phyloP scores from a whole-genome alignment of 2,329 filamentous ascomycete genomes.

The Alternaria longipes region DNA sequence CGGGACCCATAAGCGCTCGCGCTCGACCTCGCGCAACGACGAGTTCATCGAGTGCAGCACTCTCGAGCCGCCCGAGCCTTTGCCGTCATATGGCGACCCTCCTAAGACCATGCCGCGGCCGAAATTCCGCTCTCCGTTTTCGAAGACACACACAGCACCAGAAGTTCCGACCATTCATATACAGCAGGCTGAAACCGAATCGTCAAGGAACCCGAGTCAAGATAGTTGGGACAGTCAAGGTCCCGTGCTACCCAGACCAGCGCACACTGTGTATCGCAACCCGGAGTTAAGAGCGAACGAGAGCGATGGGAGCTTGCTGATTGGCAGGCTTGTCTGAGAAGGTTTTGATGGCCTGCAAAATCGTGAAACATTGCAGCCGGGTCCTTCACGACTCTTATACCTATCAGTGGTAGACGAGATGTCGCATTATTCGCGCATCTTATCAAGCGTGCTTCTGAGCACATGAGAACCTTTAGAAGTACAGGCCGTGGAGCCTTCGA shows the following conservation, averaged over 20 bases:
- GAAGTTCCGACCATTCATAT: slow-evolving; percentile 37
- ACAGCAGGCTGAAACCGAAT: slow-evolving; percentile 33
- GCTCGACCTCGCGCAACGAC: slow-evolving; percentile 25
- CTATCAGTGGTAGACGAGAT: neutral
- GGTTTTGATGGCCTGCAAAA: slow-evolving; percentile 16
- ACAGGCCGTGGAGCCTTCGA: neutral
- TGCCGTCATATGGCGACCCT: neutral
- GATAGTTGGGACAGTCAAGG: slow-evolving; percentile 32
- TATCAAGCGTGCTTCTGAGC: neutral
- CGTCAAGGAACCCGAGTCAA: slow-evolving; percentile 30
- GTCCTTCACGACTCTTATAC: neutral
- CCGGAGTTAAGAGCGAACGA: slow-evolving; percentile 16
- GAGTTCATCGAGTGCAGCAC: slow-evolving; percentile 31
- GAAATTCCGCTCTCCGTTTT: slow-evolving; percentile 28
- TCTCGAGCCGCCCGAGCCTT: slow-evolving; percentile 10
- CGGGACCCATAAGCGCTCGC: slow-evolving; percentile 22
- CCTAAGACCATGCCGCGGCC: slow-evolving; percentile 14
- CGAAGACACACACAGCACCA: slow-evolving; percentile 5
- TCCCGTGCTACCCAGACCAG: slow-evolving; percentile 29
- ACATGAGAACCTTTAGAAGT: neutral
- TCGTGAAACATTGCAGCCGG: neutral
- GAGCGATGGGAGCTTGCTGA: slow-evolving; percentile 28
- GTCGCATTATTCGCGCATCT: neutral
- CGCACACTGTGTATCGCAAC: slow-evolving; percentile 25
- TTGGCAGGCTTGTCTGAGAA: slow-evolving; percentile 29